Base-by-base conservation (phyloP, 192 early-diverging fungal genomes). In the Backusella psychrophila region DNA sequence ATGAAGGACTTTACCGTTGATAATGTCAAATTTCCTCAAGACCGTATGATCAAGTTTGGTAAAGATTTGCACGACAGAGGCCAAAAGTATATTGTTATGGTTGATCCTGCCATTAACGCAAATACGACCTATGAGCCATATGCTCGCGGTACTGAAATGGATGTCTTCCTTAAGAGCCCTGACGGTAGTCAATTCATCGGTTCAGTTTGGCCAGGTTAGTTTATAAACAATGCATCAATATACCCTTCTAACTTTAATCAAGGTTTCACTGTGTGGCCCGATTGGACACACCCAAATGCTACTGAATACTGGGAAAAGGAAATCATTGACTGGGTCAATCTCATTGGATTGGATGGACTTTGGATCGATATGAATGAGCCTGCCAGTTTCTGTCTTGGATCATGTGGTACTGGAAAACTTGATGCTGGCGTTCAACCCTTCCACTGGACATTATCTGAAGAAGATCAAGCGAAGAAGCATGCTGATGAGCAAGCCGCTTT, bases 341-440 rank as follows among this genome's bases (percentile, higher is more conserved):
- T 66, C 21, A 59, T 78, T 21, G 66, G 66, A 11, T 53, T 78
- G 34, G 77, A 78, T 46, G 77, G 77, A 35, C 44, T 91, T 49
- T 92, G 91, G 91, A 89, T 92, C 34, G 91, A 92, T 66, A 92
- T 92, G 91, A 92, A 92, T 76, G 91, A 91, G 75, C 83, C 90
- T 2, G 78, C 85, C 12, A 89, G 82, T 75, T 92, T 92, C 66
- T 92, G 91, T 76, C 81, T 83, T 23, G 91, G 91, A 21, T 75
- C 82, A 26, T 91, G 90, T 26, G 83, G 85, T 23, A 66, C 83
- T 3, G 76, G 80, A 1, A 75, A 75, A 29, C 72, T 69, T 11
- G 75, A 78, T 8, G 72, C 46, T 26, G 71, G 67, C 19, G 72
- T 74, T 0, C 77, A 78, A 31, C 38, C 41, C 2, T 72, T 65